phyloP scores from a whole-genome alignment of 768 basidiomycete genomes.

The Calocera viscosa region DNA sequence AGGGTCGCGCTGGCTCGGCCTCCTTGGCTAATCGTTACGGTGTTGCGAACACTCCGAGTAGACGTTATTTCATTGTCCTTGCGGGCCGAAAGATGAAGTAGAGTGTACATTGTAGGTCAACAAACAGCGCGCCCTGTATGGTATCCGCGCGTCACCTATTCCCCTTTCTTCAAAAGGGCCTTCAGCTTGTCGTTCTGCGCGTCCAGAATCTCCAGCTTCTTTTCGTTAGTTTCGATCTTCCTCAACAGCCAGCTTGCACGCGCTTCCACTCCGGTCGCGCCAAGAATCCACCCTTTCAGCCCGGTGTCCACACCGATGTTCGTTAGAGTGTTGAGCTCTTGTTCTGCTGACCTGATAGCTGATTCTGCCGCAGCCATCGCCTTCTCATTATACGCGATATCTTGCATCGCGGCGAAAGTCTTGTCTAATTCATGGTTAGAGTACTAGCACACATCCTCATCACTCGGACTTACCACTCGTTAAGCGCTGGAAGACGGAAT shows the following conservation, averaged over 20 bases:
- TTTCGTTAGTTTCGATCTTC: conserved; percentile 60
- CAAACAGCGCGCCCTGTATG: not conserved
- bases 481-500: conserved; percentile 70
- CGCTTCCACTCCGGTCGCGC: conserved; percentile 37
- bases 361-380: conserved; percentile 43
- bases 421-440: conserved; percentile 37
- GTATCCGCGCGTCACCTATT: not conserved
- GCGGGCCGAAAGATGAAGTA: too few species aligned
- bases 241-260: conserved; percentile 56
- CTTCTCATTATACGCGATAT: conserved; percentile 67
- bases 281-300: conserved; percentile 31
- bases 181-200: conserved; percentile 57
- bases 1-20: too few species aligned
- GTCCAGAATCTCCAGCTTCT: conserved; percentile 58
- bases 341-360: conserved; percentile 58
- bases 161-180: conserved; percentile 27
- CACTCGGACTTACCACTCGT: conserved; percentile 46
- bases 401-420: conserved; percentile 68
- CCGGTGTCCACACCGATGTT: conserved; percentile 42
- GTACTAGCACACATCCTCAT: not conserved
- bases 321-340: conserved; percentile 56
- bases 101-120: too few species aligned
- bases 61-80: too few species aligned
- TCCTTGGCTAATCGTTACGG: too few species aligned
- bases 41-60: too few species aligned